Conservation (phyloP, 192 early-diverging fungal genomes). For the Thamnidium elegans region DNA sequence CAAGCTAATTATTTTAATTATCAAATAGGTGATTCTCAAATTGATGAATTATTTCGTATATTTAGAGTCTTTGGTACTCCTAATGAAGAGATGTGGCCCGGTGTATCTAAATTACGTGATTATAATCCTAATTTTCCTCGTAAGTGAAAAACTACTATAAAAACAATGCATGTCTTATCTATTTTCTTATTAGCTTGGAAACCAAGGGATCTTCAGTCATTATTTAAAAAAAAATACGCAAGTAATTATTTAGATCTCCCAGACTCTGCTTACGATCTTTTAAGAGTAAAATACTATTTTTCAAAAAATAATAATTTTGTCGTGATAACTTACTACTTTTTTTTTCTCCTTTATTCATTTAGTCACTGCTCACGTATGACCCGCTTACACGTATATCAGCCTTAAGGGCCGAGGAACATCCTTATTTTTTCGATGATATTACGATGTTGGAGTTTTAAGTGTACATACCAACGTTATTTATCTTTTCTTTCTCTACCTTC, state of each 20-base stretch:
- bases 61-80: conserved; percentile 71
- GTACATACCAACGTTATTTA: too few relatives aligned
- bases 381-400: conserved; percentile 34
- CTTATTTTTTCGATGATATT: conserved; percentile 28
- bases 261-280: conserved; percentile 16
- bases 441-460: conserved; percentile 23
- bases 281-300: conserved; percentile 16
- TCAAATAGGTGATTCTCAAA: conserved; percentile 52
- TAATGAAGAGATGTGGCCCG: conserved; percentile 62
- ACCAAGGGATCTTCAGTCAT: conserved; percentile 3
- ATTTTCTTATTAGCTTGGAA: conserved; percentile 17
- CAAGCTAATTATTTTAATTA: not conserved
- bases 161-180: not conserved
- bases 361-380: conserved; percentile 34
- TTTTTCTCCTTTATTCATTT: not conserved
- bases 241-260: conserved; percentile 1
- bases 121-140: conserved; percentile 49
- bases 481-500: too few relatives aligned
- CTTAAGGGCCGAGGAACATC: conserved; percentile 25
- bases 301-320: not conserved
- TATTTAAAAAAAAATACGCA: not conserved
- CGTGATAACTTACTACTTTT: not conserved
- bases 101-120: conserved; percentile 45
- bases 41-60: conserved; percentile 60
- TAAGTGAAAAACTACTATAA: conserved; percentile 13